Percentiles rank a stretch among this genome's conserved stretches.
phyloP scores from a whole-genome alignment of 108 stramenopile genomes.

The Cyclostephanos invisitatus region DNA sequence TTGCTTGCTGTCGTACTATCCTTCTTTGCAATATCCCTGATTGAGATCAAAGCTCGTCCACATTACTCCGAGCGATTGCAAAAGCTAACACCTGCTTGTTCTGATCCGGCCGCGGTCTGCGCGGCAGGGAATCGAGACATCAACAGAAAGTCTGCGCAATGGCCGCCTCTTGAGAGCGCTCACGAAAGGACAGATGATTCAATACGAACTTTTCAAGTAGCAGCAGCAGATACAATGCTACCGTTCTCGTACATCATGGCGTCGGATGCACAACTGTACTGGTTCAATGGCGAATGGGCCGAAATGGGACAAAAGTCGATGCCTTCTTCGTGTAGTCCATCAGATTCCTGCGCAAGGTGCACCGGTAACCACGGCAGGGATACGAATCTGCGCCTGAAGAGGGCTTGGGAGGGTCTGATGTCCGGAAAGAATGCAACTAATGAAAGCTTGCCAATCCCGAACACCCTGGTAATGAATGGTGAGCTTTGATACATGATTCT shows the following conservation, averaged over 20 bases:
- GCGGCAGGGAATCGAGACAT: constrained; percentile 33
- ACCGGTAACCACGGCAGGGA: constrained; percentile 39
- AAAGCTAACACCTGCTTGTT: constrained; percentile 44
- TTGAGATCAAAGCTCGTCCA: constrained; percentile 35
- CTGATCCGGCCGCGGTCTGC: constrained; percentile 37
- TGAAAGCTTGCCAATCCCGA: constrained; percentile 25
- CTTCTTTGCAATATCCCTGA: constrained; percentile 42
- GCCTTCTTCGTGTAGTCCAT: constrained; percentile 30
- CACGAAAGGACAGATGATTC: neutral
- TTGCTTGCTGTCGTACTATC: constrained; percentile 27
- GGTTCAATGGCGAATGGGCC: constrained; percentile 57
- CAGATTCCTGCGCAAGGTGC: constrained; percentile 46
- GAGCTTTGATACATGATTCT: constrained; percentile 3
- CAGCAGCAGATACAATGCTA: constrained; percentile 1
- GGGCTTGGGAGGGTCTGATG: constrained; percentile 46
- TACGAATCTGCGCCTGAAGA: constrained; percentile 40
- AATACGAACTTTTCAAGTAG: neutral
- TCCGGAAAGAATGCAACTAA: constrained; percentile 11
- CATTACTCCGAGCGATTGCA: constrained; percentile 31
- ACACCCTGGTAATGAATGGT: constrained; percentile 55
- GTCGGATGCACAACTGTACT: constrained; percentile 50
- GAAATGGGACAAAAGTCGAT: constrained; percentile 40
- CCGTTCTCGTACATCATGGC: constrained; percentile 52
- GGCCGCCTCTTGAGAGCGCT: neutral
- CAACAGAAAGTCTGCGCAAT: constrained; percentile 18